Evolutionary conservation across 352 stramenopile genomes (phyloP).

Genomic region (Globisporangium emineosum): DNA sequence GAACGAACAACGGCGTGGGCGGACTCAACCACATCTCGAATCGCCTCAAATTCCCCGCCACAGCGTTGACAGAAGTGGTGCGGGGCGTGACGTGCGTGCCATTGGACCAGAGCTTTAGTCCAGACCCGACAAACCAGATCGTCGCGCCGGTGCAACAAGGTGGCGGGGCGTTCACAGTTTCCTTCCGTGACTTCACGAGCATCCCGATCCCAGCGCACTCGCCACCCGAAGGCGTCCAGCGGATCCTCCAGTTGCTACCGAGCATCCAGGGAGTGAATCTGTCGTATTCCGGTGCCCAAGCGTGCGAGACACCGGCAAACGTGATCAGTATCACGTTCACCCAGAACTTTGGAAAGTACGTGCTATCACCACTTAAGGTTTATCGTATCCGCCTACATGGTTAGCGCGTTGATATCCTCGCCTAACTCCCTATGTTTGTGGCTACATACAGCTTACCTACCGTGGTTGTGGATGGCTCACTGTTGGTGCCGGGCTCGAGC

Average conservation of each 20-base stretch:
- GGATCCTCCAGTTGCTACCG: constrained; percentile 37
- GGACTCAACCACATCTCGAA: constrained; percentile 65
- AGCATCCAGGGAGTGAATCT: constrained; percentile 55
- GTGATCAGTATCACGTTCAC: constrained; percentile 71
- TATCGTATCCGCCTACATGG: not conserved
- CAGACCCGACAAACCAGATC: constrained; percentile 43
- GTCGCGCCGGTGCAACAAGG: constrained; percentile 33
- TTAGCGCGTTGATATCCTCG: not conserved
- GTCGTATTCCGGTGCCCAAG: constrained; percentile 49
- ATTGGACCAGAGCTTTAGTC: constrained; percentile 49
- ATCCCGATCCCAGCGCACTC: constrained; percentile 56
- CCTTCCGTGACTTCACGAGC: constrained; percentile 64
- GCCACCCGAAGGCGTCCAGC: constrained; percentile 25
- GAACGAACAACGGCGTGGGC: constrained; percentile 44
- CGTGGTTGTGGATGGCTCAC: constrained; percentile 34
- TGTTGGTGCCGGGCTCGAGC: constrained; percentile 30
- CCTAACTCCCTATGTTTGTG: constrained; percentile 7
- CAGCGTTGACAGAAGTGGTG: constrained; percentile 48
- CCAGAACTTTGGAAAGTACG: constrained; percentile 78
- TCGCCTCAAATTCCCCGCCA: constrained; percentile 45
- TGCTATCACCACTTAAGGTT: constrained; percentile 2
- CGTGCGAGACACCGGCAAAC: constrained; percentile 61
- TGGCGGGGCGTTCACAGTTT: constrained; percentile 49
- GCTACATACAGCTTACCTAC: constrained; percentile 45
- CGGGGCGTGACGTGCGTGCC: constrained; percentile 47